Evolutionary conservation across 768 basidiomycete genomes (phyloP), one percentile per base, ranked within the genome.

Genomic region (Macrolepiota dolichaula): DNA sequence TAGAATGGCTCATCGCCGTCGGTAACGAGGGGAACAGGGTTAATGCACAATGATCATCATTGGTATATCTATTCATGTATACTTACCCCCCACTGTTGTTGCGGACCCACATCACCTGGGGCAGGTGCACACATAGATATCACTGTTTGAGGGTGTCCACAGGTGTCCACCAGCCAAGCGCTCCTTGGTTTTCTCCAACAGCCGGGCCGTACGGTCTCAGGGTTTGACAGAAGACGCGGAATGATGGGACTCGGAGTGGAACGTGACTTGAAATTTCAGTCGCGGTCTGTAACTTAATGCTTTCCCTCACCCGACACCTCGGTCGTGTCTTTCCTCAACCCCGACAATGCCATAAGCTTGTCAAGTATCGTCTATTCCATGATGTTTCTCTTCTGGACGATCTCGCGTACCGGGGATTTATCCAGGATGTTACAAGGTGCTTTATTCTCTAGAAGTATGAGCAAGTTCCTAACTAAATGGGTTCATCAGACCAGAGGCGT

Each of bases 381-480:
- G 36, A 51, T 11, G 49, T 63, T 2, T 59, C 69, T 9, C 66
- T 81, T 4, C 71, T 84, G 10, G 74, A 80, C 55, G 79, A 81
- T 56, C 73, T 85, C 29, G 71, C 66, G 5, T 65, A 74, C 47
- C 74, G 83, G 32, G 82, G 82, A 17, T 79, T 82, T 47, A 71
- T 83, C 58, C 78, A 81, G 40, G 77, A 81, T 61, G 72, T 78
- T 17, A 83, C 83, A 35, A 74, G 74, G 79, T 77, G 25, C 57
- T 67, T 27, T 54, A 27, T 54, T 54, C 42, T 42, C 42, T 17
- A 24, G 15, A 51, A 40, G 15, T 0, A 24, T 24, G 15, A 27
- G 25, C 35, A 3, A 32, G 29, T 7, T 13, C n/a, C 27, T n/a
- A 42, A 24, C 58, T 54, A 56, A 32, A 57, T 51, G 40, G 42